Base-by-base conservation (phyloP, 1,284 basidiomycete species). In the Tilletia horrida region DNA sequence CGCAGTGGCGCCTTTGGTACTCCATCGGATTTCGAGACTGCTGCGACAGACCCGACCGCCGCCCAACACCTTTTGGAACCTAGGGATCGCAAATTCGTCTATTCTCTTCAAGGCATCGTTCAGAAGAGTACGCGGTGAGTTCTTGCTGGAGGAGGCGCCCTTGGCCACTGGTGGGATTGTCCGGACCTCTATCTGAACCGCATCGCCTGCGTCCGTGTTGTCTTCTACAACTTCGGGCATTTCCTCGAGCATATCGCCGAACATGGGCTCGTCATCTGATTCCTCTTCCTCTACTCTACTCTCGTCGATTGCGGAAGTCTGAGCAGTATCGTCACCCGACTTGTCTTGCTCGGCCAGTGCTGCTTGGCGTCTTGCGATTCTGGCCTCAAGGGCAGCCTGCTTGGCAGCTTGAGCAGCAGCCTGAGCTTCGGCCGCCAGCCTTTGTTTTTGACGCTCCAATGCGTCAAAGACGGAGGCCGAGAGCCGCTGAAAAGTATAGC, bases 191-290 rank as follows among this genome's bases (percentile, higher is more conserved):
- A 75, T 73, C 11, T 67, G 66, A 59, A 52, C 70, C 63, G 76
- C 77, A 40, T 67, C 70, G 18, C 44, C 48, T 45, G 40, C 16
- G 11, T 48, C 25, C 3, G 45, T 35, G 8, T 27, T 1, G 85
- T 84, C 68, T 86, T 85, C 23, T 84, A 27, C 45, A 44, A 50
- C 18, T 13, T 45, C 81, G 4, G 88, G 86, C 71, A 88, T 85
- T 66, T 87, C 87, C 59, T 96, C 90, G 45, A 97, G 85, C 69
- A 95, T 84, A 62, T 87, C 89, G 16, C 86, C 86, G 71, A 97
- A 88, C 59, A 97, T 79, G 8, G 90, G 90, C 7, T 85, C 88
- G 27, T 84, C 84, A 8, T 84, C 85, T 35, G 87, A 88, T 35
- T 79, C 82, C 27, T 85, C 84, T 62, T 79, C 81, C 16, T 84